Conservation (phyloP, 208 protist species). For the Leishmania arabica region DNA sequence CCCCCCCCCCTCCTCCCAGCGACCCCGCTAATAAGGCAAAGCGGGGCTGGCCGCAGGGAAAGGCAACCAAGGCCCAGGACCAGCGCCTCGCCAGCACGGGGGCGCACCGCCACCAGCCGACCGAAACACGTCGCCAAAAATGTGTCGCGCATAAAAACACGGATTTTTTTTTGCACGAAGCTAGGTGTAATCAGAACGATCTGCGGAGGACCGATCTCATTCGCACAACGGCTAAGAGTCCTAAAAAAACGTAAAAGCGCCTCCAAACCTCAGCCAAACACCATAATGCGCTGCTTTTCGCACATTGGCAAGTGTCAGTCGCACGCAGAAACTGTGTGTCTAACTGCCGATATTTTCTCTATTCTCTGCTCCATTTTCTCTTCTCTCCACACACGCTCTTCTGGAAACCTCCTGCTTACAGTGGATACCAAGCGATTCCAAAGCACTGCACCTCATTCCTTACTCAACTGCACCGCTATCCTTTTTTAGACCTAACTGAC, state of each 20-base stretch:
- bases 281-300: background rate
- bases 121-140: too few species aligned
- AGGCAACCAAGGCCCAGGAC: background rate
- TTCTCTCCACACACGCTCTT: background rate
- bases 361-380: slow-evolving; percentile 11
- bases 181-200: too few species aligned
- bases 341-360: background rate
- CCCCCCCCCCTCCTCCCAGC: background rate
- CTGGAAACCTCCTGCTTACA: background rate
- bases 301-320: too few species aligned
- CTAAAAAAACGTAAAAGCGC: background rate
- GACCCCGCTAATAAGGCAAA: too few species aligned
- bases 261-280: background rate
- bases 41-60: too few species aligned
- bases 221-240: background rate
- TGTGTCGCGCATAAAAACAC: background rate
- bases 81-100: too few species aligned
- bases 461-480: background rate
- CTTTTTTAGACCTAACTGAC: background rate
- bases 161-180: too few species aligned
- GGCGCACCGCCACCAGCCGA: too few species aligned
- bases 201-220: background rate
- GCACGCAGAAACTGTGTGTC: background rate
- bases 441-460: background rate
- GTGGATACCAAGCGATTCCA: background rate